Evolutionary conservation across 176 grass and related monocot genomes (phyloP), one percentile per base, ranked within the genome.

Genomic region (Elymus sibiricus): DNA sequence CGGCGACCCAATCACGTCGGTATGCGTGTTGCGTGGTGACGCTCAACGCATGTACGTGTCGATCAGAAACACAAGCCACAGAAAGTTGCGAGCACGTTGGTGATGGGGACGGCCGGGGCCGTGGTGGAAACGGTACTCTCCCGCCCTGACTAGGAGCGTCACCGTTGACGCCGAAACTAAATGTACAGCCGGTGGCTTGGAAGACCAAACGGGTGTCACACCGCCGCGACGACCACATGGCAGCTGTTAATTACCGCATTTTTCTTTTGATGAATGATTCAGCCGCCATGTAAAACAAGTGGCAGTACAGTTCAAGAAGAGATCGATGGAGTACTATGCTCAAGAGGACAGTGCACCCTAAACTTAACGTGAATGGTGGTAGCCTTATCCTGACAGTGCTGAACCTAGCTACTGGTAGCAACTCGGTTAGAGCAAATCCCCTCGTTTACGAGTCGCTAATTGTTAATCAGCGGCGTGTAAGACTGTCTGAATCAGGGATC

Each of bases 371-470:
- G 59, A 58, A 7, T 77, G 43, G 14, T 53, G 21, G 38, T 73
- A 79, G 64, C 80, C 74, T 84, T 84, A 80, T 90, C 85, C 68
- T 9, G 35, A 79, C 25, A 15, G 5, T 10, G 1, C 26, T 64
- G 32, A 34, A 4, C 61, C 61, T 14, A 64, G 9, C 19, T 38
- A 9, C 64, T 1, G 32, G 32, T 46, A 14, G 44, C 44, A 46
- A 21, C 51, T 55, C 21, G 16, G 10, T 6, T 47, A 26, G n/a
- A 79, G 9, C 21, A 74, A 86, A 78, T 53, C 88, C 66, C 17
- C 17, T 53, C 64, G 34, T 26, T 19, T 58, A 29, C 9, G 31
- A 71, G 21, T 77, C 70, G 14, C 8, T 9, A 28, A 3, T 47
- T 74, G 16, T 90, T 81, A 37, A 83, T 80, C 46, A 5, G 17